phyloP scores from a whole-genome alignment of 2,329 filamentous ascomycete species.

The Pestalotiopsis sp. region DNA sequence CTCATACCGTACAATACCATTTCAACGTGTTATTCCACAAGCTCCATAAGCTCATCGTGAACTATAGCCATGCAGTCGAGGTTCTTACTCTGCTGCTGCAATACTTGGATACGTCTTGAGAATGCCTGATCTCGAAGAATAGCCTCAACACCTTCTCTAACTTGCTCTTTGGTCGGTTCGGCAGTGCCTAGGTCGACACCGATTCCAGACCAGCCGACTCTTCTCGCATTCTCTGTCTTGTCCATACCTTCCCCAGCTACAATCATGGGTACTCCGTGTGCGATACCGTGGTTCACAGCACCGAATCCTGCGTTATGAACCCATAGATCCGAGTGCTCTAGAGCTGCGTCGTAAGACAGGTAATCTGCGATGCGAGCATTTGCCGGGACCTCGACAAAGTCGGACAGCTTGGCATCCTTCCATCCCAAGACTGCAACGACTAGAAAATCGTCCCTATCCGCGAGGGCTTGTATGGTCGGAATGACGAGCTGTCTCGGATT shows the following conservation, averaged over 20 bases:
- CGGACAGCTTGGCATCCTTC: constrained; percentile 30
- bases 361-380: constrained; percentile 40
- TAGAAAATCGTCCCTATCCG: constrained; percentile 25
- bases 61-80: constrained; percentile 33
- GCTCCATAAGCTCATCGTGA: constrained; percentile 22
- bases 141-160: constrained; percentile 29
- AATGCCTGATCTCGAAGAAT: constrained; percentile 29
- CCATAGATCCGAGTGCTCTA: constrained; percentile 38
- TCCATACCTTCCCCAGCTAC: constrained; percentile 44
- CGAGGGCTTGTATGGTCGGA: constrained; percentile 38
- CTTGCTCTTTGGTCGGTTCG: constrained; percentile 26
- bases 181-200: constrained; percentile 34
- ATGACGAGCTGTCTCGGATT: constrained; percentile 39
- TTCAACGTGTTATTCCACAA: not conserved
- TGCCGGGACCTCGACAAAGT: constrained; percentile 21
- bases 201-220: constrained; percentile 36
- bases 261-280: constrained; percentile 42
- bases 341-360: constrained; percentile 39
- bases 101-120: constrained; percentile 20
- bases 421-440: constrained; percentile 39
- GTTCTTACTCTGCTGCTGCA: constrained; percentile 30
- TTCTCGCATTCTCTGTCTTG: constrained; percentile 39
- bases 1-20: not conserved
- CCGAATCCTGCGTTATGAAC: constrained; percentile 45
- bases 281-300: constrained; percentile 41